Percentiles rank a stretch among this genome's conserved stretches.
Conservation (phyloP, 768 basidiomycete genomes). For the Lactarius sp. region DNA sequence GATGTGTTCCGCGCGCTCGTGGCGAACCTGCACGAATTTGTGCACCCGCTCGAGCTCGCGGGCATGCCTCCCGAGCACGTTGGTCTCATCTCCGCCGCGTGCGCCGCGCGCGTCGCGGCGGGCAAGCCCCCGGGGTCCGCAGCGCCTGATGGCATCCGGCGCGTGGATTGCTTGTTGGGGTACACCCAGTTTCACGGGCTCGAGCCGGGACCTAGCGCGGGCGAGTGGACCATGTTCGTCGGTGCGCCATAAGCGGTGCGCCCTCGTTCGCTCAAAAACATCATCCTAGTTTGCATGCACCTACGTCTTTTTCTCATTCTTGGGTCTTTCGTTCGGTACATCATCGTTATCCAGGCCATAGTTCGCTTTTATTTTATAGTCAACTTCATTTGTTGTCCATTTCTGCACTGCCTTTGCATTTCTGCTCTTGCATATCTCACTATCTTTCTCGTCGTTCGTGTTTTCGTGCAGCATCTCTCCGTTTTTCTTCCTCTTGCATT, state of each 20-base stretch:
- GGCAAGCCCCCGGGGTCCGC: conserved; percentile 1
- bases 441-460: background rate
- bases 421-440: background rate
- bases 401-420: background rate
- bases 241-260: conserved; percentile 9
- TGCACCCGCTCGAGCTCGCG: conserved; percentile 30
- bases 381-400: background rate
- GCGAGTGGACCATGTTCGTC: conserved; percentile 24
- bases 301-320: background rate
- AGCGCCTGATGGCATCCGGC: conserved; percentile 12
- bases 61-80: conserved; percentile 26
- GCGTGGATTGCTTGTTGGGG: conserved; percentile 18
- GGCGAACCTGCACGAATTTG: conserved; percentile 38
- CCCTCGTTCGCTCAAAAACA: background rate
- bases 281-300: background rate
- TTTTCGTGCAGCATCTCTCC: background rate
- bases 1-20: conserved; percentile 49
- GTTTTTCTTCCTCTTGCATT: background rate
- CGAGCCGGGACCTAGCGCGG: conserved; percentile 12
- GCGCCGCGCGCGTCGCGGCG: conserved; percentile 21
- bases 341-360: background rate
- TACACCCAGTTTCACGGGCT: conserved; percentile 18
- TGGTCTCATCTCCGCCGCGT: conserved; percentile 5
- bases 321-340: background rate
- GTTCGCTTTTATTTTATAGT: background rate